Conservation (phyloP, 1,139 yeast genomes). For the Lodderomyces jiufengensis region DNA sequence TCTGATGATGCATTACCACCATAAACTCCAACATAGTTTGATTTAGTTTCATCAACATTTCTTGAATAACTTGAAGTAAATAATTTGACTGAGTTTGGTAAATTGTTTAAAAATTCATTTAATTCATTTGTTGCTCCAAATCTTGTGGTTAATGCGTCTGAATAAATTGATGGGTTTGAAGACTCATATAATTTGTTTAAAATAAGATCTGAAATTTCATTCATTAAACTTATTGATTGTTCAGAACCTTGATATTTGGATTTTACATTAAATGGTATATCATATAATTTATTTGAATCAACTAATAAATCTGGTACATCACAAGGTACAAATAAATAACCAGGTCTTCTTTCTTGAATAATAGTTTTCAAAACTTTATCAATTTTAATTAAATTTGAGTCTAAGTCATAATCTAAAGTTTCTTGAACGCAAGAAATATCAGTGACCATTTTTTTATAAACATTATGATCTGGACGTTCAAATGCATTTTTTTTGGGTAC, state of each 20-base stretch:
- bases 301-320: slow-evolving; percentile 58
- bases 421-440: slow-evolving; percentile 60
- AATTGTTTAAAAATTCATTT: slow-evolving; percentile 40
- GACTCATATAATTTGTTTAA: slow-evolving; percentile 49
- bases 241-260: slow-evolving; percentile 20
- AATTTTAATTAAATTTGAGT: slow-evolving; percentile 42
- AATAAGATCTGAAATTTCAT: slow-evolving; percentile 43
- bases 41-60: slow-evolving; percentile 59
- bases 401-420: slow-evolving; percentile 48
- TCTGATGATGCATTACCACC: slow-evolving; percentile 40
- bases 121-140: slow-evolving; percentile 42
- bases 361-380: slow-evolving; percentile 63
- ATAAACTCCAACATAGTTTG: slow-evolving; percentile 62
- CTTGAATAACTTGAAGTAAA: slow-evolving; percentile 43
- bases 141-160: slow-evolving; percentile 63
- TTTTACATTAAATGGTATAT: slow-evolving; percentile 22
- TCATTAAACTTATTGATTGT: slow-evolving; percentile 20
- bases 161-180: slow-evolving; percentile 57
- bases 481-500: slow-evolving; percentile 54
- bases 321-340: slow-evolving; percentile 71
- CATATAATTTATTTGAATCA: slow-evolving; percentile 28
- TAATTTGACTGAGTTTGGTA: slow-evolving; percentile 26
- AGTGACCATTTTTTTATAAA: slow-evolving; percentile 59
- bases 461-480: slow-evolving; percentile 50
- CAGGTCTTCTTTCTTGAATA: slow-evolving; percentile 64